These are phyloP conservation scores for Glutinoglossum americanum DNA, from an alignment of 495 filamentous ascomycete genomes.

Conservation along the genomic window DNA sequence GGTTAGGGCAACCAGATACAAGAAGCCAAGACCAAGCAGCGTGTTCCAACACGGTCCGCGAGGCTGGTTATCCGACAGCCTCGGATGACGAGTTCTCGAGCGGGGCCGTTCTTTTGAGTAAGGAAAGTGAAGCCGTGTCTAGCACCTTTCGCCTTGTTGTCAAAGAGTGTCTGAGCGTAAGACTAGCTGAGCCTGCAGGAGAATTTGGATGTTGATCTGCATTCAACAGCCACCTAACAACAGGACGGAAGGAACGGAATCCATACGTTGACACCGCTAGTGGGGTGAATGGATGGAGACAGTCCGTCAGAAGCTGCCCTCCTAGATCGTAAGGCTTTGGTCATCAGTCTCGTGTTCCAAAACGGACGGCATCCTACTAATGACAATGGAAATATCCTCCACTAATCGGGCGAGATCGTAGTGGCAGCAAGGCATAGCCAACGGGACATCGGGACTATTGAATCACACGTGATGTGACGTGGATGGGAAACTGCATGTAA, in stretches of 20 bases:
- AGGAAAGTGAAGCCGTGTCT: conserved; percentile 1
- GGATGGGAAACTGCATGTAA: not conserved
- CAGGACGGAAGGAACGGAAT: not conserved
- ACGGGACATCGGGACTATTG: not conserved
- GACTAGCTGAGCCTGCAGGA: not conserved
- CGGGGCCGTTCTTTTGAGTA: not conserved
- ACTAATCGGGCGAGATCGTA: not conserved
- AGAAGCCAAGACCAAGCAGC: not conserved
- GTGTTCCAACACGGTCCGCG: not conserved
- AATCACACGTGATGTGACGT: not conserved
- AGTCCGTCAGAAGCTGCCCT: not conserved
- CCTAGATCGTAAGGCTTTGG: not conserved
- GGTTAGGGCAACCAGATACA: not conserved
- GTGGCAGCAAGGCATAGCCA: not conserved
- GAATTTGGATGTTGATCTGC: not conserved
- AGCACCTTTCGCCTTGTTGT: not conserved
- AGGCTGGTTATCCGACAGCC: not conserved
- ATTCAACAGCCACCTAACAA: not conserved
- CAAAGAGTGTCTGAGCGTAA: not conserved
- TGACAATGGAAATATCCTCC: not conserved
- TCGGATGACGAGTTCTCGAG: not conserved
- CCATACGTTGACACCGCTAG: not conserved
- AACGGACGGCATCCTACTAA: not conserved
- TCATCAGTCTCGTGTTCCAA: not conserved
- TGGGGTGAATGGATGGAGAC: not conserved